Evolutionary conservation across 2,329 filamentous ascomycete species (phyloP).

Genomic region (Diaporthe caulivora): DNA sequence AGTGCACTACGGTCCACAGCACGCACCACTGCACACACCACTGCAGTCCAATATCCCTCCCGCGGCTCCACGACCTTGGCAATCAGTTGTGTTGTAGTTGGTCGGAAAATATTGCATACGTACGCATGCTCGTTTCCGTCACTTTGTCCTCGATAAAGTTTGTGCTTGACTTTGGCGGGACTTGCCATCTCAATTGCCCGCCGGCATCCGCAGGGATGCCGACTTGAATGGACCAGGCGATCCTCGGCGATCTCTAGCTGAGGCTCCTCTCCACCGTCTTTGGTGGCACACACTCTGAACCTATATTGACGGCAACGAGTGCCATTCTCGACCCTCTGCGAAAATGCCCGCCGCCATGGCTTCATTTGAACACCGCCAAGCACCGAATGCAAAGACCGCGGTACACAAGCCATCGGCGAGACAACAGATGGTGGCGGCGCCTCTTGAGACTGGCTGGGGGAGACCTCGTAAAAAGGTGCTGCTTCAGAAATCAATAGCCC

Average conservation of each 20-base stretch:
- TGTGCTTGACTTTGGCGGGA: constrained; percentile 27
- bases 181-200: constrained; percentile 1
- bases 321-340: background rate
- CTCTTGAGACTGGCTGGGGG: background rate
- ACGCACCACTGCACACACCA: background rate
- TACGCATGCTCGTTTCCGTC: constrained; percentile 4
- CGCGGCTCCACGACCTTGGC: constrained; percentile 7
- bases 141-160: constrained; percentile 22
- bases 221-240: background rate
- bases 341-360: background rate
- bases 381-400: constrained; percentile 6
- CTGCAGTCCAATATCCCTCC: background rate
- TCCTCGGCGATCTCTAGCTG: constrained; percentile 15
- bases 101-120: constrained; percentile 6
- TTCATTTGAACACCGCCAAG: constrained; percentile 14
- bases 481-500: constrained; percentile 24
- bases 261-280: constrained; percentile 4
- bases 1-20: constrained; percentile 11
- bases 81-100: background rate
- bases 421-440: background rate
- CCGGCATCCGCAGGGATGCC: background rate
- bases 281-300: background rate
- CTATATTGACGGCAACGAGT: background rate
- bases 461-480: constrained; percentile 10
- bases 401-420: constrained; percentile 11